Percentiles rank a stretch among this genome's conserved stretches.
Evolutionary conservation across 2,329 filamentous ascomycete genomes (phyloP).

Genomic region (Achaetomium macrosporum): DNA sequence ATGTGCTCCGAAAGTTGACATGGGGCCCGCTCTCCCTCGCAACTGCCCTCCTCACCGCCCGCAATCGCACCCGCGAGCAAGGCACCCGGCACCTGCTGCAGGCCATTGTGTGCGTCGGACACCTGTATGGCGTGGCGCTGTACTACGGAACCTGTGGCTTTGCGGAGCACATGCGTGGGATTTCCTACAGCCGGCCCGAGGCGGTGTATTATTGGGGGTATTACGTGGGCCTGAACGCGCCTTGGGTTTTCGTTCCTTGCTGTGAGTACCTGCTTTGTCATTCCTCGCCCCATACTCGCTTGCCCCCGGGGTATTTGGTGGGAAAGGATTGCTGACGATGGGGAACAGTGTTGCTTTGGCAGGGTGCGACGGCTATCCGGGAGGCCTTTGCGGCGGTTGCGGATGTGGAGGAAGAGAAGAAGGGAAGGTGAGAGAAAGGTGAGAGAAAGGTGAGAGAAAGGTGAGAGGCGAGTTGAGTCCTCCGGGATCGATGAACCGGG

Average conservation of each 20-base stretch:
- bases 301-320: not conserved
- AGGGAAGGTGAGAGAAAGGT: conserved; percentile 8
- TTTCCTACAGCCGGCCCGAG: conserved; percentile 53
- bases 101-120: conserved; percentile 45
- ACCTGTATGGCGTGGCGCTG: conserved; percentile 56
- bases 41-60: conserved; percentile 41
- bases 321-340: not conserved
- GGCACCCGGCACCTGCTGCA: conserved; percentile 47
- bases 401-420: conserved; percentile 1
- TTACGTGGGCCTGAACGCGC: conserved; percentile 54
- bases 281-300: too few species aligned
- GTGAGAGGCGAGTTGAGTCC: not conserved
- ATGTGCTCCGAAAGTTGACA: conserved; percentile 34
- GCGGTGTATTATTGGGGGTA: conserved; percentile 58
- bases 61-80: not conserved
- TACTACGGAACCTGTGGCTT: conserved; percentile 55
- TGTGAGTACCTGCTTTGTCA: not conserved
- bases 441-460: not conserved
- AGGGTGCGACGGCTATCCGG: conserved; percentile 11
- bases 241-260: conserved; percentile 40
- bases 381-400: conserved; percentile 7
- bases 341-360: conserved; percentile 15
- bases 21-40: conserved; percentile 56
- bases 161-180: conserved; percentile 40
- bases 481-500: too few species aligned